These are phyloP conservation scores for Amphichorda felina DNA, from an alignment of 2,329 filamentous ascomycete genomes.

Conservation along the genomic window DNA sequence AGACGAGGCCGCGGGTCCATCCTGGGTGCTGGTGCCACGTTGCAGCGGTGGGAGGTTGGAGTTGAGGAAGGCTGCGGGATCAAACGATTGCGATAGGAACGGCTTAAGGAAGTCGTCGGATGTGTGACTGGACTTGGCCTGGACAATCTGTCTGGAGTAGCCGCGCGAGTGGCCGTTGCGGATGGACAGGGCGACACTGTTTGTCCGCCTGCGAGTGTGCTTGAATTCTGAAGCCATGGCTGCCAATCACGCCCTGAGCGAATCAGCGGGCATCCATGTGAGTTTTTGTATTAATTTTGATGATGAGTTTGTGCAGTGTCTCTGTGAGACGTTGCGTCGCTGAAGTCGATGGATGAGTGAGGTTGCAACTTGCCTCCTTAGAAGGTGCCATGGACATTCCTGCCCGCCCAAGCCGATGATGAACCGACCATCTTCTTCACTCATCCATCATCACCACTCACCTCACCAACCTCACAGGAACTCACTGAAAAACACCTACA, in stretches of 20 bases:
- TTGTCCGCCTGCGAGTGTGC: conserved; percentile 29
- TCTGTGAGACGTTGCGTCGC: background rate
- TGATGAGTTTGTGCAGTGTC: no score
- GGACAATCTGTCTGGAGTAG: conserved; percentile 21
- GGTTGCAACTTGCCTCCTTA: background rate
- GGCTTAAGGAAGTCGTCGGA: conserved; percentile 61
- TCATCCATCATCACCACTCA: background rate
- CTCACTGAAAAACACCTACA: background rate
- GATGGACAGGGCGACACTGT: conserved; percentile 27
- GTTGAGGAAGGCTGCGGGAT: conserved; percentile 80
- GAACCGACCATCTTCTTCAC: conserved; percentile 11
- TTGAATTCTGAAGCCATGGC: conserved; percentile 12
- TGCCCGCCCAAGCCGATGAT: conserved; percentile 16
- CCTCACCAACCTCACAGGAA: background rate
- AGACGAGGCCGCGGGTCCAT: background rate
- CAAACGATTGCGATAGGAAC: conserved; percentile 68
- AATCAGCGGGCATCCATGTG: background rate
- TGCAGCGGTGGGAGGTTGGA: conserved; percentile 57
- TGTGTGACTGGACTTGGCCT: conserved; percentile 48
- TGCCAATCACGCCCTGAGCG: background rate
- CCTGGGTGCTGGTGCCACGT: conserved; percentile 11
- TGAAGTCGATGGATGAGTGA: background rate
- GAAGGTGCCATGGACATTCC: no score
- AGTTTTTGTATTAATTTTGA: background rate
- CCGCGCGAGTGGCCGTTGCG: conserved; percentile 28